Base-by-base conservation (phyloP, 306 rosid genomes). In the Geum urbanum region DNA sequence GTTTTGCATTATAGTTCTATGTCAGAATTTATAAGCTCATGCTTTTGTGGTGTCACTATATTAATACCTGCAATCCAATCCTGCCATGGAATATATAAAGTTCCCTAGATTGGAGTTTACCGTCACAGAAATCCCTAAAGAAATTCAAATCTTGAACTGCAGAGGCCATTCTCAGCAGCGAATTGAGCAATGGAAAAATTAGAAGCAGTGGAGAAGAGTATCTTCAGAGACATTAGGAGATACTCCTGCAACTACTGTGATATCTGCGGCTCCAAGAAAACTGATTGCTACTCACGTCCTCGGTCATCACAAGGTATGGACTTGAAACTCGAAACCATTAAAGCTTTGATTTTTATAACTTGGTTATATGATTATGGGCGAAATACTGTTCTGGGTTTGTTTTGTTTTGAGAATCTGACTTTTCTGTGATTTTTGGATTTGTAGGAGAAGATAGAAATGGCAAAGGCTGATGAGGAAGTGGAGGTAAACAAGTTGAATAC, bases 231-330 rank as follows among this genome's bases (percentile, higher is more conserved):
- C 51, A 75, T 84, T 19, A 82, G 91, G 76, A 86, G 90, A 18
- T 80, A 81, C 69, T 82, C 16, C 66, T 87, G 91, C 46, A 60
- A 84, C 4, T 83, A 64, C 71, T 87, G 91, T 54, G 94, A 90
- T 7, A 79, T 91, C 72, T 84, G 89, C 48, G 76, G 96, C 19
- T 91, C 91, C 75, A 85, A 91, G 61, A 87, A 87, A 76, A 20
- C 80, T 91, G 10, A 79, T 89, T 49, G 49, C 80, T 19, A 67
- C 88, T n/a, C 97, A 91, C 66, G 56, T 88, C 52, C 80, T 84
- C 58, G 52, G 78, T 10, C 74, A 76, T 57, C 97, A 91, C 79
- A 85, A 89, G 94, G 97, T 91, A 10, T 12, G 8, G 6, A 14
- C 55, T 16, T 5, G 7, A 4, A 4, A 14, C 55, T 1, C 18